Evolutionary conservation across 23 red algal species (phyloP).

Genomic region (Gracilaria caudata): DNA sequence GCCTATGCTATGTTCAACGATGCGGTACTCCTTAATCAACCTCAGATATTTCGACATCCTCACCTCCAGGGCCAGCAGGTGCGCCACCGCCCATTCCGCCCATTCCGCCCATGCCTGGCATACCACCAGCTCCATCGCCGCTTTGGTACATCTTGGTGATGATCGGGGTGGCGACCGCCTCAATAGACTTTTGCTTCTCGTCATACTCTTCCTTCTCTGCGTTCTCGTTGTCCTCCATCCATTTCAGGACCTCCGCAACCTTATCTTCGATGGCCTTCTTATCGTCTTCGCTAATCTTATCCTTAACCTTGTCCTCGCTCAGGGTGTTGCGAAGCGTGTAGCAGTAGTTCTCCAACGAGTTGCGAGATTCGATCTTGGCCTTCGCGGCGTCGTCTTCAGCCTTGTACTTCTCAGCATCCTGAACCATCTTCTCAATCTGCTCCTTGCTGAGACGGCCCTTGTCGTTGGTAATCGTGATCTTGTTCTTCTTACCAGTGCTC

Average conservation of each 20-base stretch:
- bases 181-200: slow-evolving; percentile 91
- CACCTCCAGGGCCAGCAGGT: slow-evolving; percentile 24
- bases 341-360: slow-evolving; percentile 92
- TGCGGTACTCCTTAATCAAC: slow-evolving; percentile 38
- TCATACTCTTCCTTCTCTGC: slow-evolving; percentile 94
- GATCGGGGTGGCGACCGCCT: slow-evolving; percentile 89
- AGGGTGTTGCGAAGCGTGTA: slow-evolving; percentile 86
- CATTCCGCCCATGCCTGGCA: slow-evolving; percentile 82
- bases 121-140: slow-evolving; percentile 83
- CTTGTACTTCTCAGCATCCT: slow-evolving; percentile 98
- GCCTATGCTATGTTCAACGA: slow-evolving; percentile 19
- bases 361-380: slow-evolving; percentile 86
- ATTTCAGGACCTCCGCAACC: slow-evolving; percentile 85
- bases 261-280: slow-evolving; percentile 85
- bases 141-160: slow-evolving; percentile 97
- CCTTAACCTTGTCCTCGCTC: slow-evolving; percentile 86
- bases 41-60: slow-evolving; percentile 69
- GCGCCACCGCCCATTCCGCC: slow-evolving; percentile 44
- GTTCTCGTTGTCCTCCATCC: slow-evolving; percentile 91
- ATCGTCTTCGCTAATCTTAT: slow-evolving; percentile 88
- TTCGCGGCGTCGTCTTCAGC: slow-evolving; percentile 92
- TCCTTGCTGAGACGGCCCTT: slow-evolving; percentile 97
- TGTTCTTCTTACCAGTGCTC: slow-evolving; percentile 95
- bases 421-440: slow-evolving; percentile 97
- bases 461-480: slow-evolving; percentile 99